Evolutionary conservation across 1,284 basidiomycete genomes (phyloP).

Genomic region (Leccinum brunneo-olivaceum): DNA sequence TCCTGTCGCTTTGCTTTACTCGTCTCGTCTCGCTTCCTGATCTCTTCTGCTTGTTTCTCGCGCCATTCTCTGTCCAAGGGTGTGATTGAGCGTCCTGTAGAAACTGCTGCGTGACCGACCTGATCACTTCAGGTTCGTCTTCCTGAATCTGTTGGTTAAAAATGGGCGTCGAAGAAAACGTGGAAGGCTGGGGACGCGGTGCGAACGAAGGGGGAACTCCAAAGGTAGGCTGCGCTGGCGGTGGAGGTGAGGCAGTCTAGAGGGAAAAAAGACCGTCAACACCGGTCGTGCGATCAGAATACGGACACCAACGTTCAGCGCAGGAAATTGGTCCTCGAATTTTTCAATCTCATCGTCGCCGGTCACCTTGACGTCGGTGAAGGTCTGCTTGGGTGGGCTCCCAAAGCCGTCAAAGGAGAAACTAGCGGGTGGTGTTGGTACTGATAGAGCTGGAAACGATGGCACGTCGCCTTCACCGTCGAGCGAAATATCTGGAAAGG

Average conservation of each 20-base stretch:
- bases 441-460: slow-evolving; percentile 31
- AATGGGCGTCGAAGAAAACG: slow-evolving; percentile 65
- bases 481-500: slow-evolving; percentile 81
- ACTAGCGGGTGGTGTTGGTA: slow-evolving; percentile 26
- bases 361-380: slow-evolving; percentile 68
- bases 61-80: slow-evolving; percentile 71
- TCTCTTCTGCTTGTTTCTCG: slow-evolving; percentile 81
- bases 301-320: slow-evolving; percentile 64
- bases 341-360: slow-evolving; percentile 84
- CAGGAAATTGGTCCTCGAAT: slow-evolving; percentile 90
- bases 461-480: slow-evolving; percentile 56
- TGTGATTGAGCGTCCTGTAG: neutral
- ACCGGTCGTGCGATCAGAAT: slow-evolving; percentile 39
- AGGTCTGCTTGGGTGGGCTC: slow-evolving; percentile 35
- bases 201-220: slow-evolving; percentile 54
- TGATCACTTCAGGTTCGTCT: slow-evolving; percentile 87
- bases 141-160: slow-evolving; percentile 63
- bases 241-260: slow-evolving; percentile 27
- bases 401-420: slow-evolving; percentile 68
- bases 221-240: slow-evolving; percentile 36
- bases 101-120: slow-evolving; percentile 25
- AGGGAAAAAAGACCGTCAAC: neutral
- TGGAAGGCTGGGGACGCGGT: slow-evolving; percentile 66
- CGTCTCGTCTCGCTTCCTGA: slow-evolving; percentile 72
- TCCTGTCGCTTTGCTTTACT: slow-evolving; percentile 80